phyloP scores from a whole-genome alignment of 768 basidiomycete genomes.

The Kwoniella europaea region DNA sequence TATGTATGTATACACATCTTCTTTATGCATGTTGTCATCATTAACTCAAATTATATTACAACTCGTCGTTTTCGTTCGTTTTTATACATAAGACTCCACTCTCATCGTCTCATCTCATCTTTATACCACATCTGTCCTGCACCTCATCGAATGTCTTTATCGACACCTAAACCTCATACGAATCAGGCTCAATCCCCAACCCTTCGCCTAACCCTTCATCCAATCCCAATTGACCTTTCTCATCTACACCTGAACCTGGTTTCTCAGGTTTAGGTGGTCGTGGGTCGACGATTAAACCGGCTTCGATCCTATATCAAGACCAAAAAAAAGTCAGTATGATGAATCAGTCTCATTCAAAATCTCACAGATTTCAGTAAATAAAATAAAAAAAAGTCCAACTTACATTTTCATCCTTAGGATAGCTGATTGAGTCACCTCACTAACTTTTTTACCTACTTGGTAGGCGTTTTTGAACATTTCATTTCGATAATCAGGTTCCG shows the following conservation, averaged over 20 bases:
- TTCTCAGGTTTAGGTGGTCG: conserved; percentile 17
- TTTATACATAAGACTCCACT: background rate
- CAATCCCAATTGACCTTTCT: conserved; percentile 9
- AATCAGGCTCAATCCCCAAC: conserved; percentile 3
- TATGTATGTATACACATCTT: conserved; percentile 6
- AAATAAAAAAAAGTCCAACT: conserved; percentile 51
- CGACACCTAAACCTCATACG: background rate
- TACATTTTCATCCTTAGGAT: conserved; percentile 83
- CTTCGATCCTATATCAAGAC: conserved; percentile 33
- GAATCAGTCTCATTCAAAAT: background rate
- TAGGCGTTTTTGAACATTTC: conserved; percentile 78
- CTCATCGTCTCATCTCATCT: background rate
- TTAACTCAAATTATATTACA: background rate
- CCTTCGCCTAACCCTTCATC: conserved; percentile 19
- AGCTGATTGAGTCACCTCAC: conserved; percentile 74
- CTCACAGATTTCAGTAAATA: background rate
- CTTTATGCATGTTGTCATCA: conserved; percentile 14
- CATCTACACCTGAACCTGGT: conserved; percentile 4
- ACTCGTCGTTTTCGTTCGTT: background rate
- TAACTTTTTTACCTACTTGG: conserved; percentile 72
- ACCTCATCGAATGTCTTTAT: background rate
- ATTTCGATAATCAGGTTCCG: conserved; percentile 76
- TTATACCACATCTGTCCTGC: too few relatives aligned
- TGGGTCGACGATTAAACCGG: conserved; percentile 42
- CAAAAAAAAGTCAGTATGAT: background rate